Evolutionary conservation across 768 basidiomycete species (phyloP), one percentile per base, ranked within the genome.

Genomic region (Leucosporidium yakuticum): DNA sequence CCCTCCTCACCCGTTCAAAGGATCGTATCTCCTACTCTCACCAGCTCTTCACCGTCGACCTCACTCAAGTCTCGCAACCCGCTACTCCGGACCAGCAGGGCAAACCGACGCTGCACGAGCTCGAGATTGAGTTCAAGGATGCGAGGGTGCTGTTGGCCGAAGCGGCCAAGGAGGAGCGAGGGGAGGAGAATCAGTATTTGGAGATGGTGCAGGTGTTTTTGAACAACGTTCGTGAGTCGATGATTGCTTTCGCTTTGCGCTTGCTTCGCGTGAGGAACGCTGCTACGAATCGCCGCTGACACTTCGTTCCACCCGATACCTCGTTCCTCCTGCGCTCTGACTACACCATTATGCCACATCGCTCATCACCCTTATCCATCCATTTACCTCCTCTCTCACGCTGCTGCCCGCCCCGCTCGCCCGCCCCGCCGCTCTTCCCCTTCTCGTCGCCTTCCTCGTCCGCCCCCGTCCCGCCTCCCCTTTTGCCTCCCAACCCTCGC

Each of bases 11-110:
- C 20, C 64, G 74, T 90, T 66, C 82, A 84, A 80, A 99, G 96
- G 91, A 99, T 79, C 83, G 96, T 55, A 83, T 97, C 77, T 89
- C 90, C 75, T 99, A 99, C 78, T 81, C 87, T 5, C 96, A 99
- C 78, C 93, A 97, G 78, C 87, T 95, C 71, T 94, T 92, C 77
- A 84, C 82, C 71, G 87, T 99, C 70, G 96, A 99, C 80, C 83
- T 99, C 59, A 98, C 96, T 1, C 91, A 94, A 79, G 95, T 98
- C 58, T 44, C 39, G 3, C 39, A 44, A 85, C 62, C 36, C 23
- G 11, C 60, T 14, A 9, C 48, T 2, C 4, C 44, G 20, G 20
- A 49, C 27, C 62, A 60, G 59, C 44, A 8, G 34, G 31, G 19
- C 47, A 8, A 56, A 1, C 36, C 60, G 20, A 47, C 68, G 27